Percentiles rank a stretch among this genome's conserved stretches.
Evolutionary conservation across 345 rosid genomes (phyloP).

Genomic region (Eucalyptus marginata): DNA sequence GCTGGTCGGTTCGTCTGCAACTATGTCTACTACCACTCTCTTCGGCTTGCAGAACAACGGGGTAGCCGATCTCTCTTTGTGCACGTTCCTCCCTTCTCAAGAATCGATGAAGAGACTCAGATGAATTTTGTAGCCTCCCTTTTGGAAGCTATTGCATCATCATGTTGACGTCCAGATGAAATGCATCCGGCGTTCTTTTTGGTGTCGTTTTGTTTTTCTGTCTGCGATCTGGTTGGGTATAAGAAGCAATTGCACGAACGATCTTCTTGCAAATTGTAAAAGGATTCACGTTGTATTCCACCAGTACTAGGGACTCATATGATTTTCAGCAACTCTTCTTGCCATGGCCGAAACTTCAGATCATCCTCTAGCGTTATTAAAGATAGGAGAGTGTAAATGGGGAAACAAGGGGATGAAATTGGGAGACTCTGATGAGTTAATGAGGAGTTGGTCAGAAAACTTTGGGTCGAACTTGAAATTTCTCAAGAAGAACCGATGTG

Average conservation of each 20-base stretch:
- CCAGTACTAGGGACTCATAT: neutral
- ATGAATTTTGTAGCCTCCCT: constrained; percentile 81
- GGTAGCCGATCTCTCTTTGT: constrained; percentile 72
- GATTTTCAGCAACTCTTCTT: neutral
- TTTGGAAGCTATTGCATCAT: constrained; percentile 66
- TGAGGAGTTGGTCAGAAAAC: neutral
- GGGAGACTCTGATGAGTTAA: neutral
- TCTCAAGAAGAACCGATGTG: neutral
- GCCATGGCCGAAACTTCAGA: neutral
- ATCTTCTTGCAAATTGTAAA: neutral
- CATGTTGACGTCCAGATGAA: neutral
- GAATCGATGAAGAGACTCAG: constrained; percentile 84
- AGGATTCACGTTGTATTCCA: neutral
- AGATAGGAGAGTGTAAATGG: no score
- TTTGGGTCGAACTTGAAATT: neutral
- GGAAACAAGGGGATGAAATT: no score
- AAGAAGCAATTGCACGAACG: neutral
- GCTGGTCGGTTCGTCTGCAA: constrained; percentile 99
- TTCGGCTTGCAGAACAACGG: constrained; percentile 72
- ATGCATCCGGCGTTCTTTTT: neutral
- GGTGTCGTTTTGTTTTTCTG: neutral
- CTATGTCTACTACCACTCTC: constrained; percentile 95
- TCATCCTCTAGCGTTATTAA: neutral
- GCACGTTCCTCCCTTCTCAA: constrained; percentile 86
- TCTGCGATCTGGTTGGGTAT: neutral